Base-by-base conservation (phyloP, 2,329 filamentous ascomycete species). In the Ceratocystis cacaofunesta region DNA sequence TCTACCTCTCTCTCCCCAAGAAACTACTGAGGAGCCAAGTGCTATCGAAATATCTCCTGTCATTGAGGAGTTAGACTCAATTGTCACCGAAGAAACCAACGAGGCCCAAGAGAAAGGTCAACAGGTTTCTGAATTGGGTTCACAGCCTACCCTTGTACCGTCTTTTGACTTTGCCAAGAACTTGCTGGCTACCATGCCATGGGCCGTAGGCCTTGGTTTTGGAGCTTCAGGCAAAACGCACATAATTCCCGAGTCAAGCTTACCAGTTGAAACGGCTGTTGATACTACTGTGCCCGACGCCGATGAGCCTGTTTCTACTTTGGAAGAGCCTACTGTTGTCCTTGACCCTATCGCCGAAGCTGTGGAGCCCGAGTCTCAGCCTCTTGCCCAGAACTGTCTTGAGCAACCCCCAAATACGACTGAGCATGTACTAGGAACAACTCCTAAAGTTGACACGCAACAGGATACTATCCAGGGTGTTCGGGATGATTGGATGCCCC, bases 401-500 rank as follows among this genome's bases (percentile, higher is more conserved):
- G 48, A 10, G n/a, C 19, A 52, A 19, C 2, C 2, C 7, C 19
- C 48, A 22, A 19, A 8, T 4, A 32, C 17, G 28, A 52, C 63
- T 32, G n/a, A 19, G 48, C 22, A 15, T 12, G 30, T 15, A 41
- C 36, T 12, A 41, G 36, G 4, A 41, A 15, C 36, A 41, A 41
- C 10, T 41, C 10, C 10, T 0, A 15, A 63, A 25, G 22, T 19
- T 43, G 15, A n/a, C 30, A 43, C 41, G 2, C 17, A 63, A 19
- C 19, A 62, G 5, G 46, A 41, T 10, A 48, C 19, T 19, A 57
- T 62, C 2, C 43, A 61, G 50, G 62, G 60, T 2, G 62, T 66
- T 30, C 61, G 41, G 17, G 65, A 66, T 19, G 65, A 66, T 43
- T 66, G 65, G 65, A 66, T 63, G 61, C 65, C 65, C 15, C 48